Base-by-base conservation (phyloP, 176 grass and related monocot species). In the Melocanna baccifera region DNA sequence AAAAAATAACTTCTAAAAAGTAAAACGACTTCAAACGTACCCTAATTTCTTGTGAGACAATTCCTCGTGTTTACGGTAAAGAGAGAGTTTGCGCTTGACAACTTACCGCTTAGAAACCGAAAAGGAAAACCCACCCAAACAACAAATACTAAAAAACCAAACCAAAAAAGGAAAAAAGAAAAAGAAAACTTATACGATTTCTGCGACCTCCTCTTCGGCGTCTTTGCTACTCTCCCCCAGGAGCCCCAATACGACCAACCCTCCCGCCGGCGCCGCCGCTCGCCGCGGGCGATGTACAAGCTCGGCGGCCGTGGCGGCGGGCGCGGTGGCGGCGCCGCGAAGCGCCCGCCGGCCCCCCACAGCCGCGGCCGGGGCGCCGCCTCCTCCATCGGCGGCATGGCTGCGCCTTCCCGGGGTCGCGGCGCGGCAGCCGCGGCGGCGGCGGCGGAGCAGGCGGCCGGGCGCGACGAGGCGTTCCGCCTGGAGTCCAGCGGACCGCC, bases 401-500 rank as follows among this genome's bases (percentile, higher is more conserved):
- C 53, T 57, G 89, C 77, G 18, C 78, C 81, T 67, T 47, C 77
- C 29, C 87, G 87, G 25, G 85, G 82, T 52, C 92, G 92, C 50
- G 40, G 62, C 79, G 69, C 77, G 13, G 83, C 81, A 10, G 30
- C 84, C 0, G 62, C 77, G 1, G 61, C 46, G 0, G 80, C 62
- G 22, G 52, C 65, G 7, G 52, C 65, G 4, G 42, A 81, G 53
- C 84, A 59, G 28, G 56, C 62, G 2, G 80, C 36, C 0, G 89
- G 48, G 20, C 89, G 81, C 1, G 93, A 99, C 15, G 96, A 99
- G 87, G 30, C 86, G n/a, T 99, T 99, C 85, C 79, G 90, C 50
- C 91, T 99, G 4, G 88, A 90, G 84, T 86, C 88, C 12, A 85
- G 80, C 16, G 90, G 90, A 0, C 73, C 83, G 12, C 90, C 87